Evolutionary conservation across 768 basidiomycete genomes (phyloP).

Genomic region (Boletus vinaceobasis): DNA sequence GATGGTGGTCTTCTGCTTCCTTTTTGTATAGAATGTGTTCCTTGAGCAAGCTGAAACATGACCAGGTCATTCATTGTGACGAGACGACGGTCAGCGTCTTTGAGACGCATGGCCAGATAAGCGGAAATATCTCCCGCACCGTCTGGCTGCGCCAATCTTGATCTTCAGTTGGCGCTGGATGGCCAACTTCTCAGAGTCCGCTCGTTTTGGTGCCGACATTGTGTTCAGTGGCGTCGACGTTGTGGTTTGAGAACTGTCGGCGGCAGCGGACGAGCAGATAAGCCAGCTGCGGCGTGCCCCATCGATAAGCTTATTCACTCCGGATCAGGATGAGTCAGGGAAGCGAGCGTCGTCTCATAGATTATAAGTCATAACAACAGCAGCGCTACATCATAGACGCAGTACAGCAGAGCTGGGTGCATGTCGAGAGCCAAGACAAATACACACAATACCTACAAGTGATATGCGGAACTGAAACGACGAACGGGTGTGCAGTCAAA

Average conservation of each 20-base stretch:
- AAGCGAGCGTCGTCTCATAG: conserved; percentile 24
- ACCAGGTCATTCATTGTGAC: conserved; percentile 3
- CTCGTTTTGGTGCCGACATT: conserved; percentile 16
- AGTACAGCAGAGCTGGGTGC: conserved; percentile 28
- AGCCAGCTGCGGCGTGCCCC: not conserved
- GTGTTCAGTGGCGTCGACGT: conserved; percentile 12
- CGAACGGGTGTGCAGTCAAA: conserved; percentile 21
- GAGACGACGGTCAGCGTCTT: conserved; percentile 12
- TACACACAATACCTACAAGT: conserved; percentile 34
- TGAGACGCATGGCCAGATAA: conserved; percentile 4
- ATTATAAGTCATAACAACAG: conserved; percentile 25
- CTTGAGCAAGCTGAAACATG: conserved; percentile 53
- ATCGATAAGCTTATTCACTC: conserved; percentile 10
- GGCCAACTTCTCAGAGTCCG: conserved; percentile 26
- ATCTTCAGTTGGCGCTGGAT: conserved; percentile 71
- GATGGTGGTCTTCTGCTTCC: conserved; percentile 58
- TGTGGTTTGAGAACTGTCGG: conserved; percentile 7
- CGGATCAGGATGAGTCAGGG: not conserved
- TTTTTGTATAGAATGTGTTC: conserved; percentile 64
- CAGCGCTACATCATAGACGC: conserved; percentile 32
- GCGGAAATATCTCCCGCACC: conserved; percentile 43
- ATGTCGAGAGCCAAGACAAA: conserved; percentile 26
- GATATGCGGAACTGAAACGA: conserved; percentile 22
- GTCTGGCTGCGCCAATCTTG: conserved; percentile 61
- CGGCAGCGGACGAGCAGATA: not conserved